Conservation (phyloP, 108 stramenopile species). For the Cyclotella distinguenda region DNA sequence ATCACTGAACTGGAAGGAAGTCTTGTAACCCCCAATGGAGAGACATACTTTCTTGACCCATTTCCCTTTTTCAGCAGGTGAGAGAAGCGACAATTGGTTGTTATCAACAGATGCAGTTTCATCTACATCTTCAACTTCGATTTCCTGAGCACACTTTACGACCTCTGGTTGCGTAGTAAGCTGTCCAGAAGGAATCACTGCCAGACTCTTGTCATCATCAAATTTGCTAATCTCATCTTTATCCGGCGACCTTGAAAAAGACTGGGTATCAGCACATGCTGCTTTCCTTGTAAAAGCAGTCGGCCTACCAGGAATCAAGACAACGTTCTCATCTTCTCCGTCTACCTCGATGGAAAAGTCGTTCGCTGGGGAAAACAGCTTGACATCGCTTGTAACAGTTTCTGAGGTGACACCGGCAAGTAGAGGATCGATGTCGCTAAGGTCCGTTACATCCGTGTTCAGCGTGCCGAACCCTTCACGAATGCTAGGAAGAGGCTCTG, state of each 20-base stretch:
- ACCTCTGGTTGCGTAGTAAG: neutral
- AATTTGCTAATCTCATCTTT: neutral
- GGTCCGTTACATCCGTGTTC: neutral
- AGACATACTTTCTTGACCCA: conserved; percentile 45
- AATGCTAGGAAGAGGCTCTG: conserved; percentile 4
- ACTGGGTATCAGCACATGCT: neutral
- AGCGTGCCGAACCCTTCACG: conserved; percentile 15
- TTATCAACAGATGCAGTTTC: neutral
- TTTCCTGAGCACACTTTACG: neutral
- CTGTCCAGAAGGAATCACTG: neutral
- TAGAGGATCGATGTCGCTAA: neutral
- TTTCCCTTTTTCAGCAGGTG: conserved; percentile 8
- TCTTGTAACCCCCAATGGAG: conserved; percentile 40
- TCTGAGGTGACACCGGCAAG: neutral
- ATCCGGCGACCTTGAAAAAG: neutral
- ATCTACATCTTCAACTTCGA: neutral
- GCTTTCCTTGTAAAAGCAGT: neutral
- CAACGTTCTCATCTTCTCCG: conserved; percentile 20
- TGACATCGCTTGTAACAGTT: neutral
- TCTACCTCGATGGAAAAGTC: conserved; percentile 19
- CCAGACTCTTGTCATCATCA: neutral
- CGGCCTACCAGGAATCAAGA: neutral
- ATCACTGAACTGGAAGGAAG: conserved; percentile 36
- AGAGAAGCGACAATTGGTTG: conserved; percentile 4
- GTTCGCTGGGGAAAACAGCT: neutral